Evolutionary conservation across 495 filamentous ascomycete species (phyloP).

Genomic region (Neurospora tetrasperma): DNA sequence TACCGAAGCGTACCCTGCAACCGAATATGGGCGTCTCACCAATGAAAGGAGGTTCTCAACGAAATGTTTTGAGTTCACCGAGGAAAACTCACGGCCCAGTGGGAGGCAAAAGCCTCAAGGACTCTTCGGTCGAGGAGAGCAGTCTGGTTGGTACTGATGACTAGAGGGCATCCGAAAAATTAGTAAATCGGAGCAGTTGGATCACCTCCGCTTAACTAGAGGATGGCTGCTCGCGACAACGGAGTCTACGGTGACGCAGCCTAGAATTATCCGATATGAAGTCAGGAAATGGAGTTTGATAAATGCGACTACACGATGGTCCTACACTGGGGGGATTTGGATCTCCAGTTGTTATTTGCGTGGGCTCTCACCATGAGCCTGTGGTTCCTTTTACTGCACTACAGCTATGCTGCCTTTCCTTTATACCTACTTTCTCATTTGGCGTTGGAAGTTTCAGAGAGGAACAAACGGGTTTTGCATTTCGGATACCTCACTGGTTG

Average conservation of each 20-base stretch:
- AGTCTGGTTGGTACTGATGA: neutral
- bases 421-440: neutral
- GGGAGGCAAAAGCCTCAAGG: neutral
- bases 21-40: neutral
- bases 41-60: neutral
- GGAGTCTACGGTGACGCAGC: neutral
- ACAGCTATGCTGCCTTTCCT: neutral
- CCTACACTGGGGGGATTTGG: neutral
- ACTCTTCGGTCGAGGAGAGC: neutral
- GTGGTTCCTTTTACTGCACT: neutral
- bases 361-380: neutral
- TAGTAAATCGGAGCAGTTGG: neutral
- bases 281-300: neutral
- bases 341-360: neutral
- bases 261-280: neutral
- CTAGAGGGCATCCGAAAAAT: neutral
- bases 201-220: neutral
- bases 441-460: neutral
- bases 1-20: neutral
- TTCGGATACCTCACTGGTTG: neutral
- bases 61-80: neutral
- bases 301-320: neutral
- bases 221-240: neutral
- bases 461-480: neutral
- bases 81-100: neutral